A percentile compares a stretch with the other conserved stretches of the same genome.
Evolutionary conservation across 108 stramenopile species (phyloP).

Genomic region (Chaetoceros tenuissimus): DNA sequence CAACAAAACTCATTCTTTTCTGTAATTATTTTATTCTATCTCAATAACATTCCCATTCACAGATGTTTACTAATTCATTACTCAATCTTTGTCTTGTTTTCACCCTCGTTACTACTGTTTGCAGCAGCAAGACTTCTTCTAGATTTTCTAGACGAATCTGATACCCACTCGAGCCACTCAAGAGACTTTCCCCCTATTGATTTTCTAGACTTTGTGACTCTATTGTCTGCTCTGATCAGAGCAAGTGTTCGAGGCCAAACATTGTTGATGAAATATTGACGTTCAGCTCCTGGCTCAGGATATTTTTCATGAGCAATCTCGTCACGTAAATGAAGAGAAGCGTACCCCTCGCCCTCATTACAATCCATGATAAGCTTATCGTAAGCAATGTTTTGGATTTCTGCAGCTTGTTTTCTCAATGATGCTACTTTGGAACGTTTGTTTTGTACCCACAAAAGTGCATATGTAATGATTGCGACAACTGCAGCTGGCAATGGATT

Average conservation of each 20-base stretch:
- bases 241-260: slow-evolving; percentile 29
- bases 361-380: slow-evolving; percentile 10
- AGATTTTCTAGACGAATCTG: slow-evolving; percentile 1
- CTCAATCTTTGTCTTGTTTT: not conserved
- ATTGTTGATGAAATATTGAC: slow-evolving; percentile 8
- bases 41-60: no score
- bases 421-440: slow-evolving; percentile 3
- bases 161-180: slow-evolving; percentile 26
- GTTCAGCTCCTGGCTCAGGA: slow-evolving; percentile 3
- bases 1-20: no score
- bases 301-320: slow-evolving; percentile 11
- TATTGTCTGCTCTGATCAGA: slow-evolving; percentile 21
- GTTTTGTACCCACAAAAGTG: not conserved
- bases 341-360: slow-evolving; percentile 5
- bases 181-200: slow-evolving; percentile 6
- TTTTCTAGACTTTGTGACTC: slow-evolving; percentile 16
- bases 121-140: not conserved
- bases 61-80: no score
- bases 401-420: slow-evolving; percentile 9
- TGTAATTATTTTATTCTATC: no score
- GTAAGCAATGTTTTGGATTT: slow-evolving; percentile 16
- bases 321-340: slow-evolving; percentile 22
- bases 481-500: slow-evolving; percentile 13
- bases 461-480: not conserved
- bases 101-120: not conserved